These are phyloP conservation scores for Populus alba DNA, from an alignment of 345 rosid species.

Conservation along the genomic window DNA sequence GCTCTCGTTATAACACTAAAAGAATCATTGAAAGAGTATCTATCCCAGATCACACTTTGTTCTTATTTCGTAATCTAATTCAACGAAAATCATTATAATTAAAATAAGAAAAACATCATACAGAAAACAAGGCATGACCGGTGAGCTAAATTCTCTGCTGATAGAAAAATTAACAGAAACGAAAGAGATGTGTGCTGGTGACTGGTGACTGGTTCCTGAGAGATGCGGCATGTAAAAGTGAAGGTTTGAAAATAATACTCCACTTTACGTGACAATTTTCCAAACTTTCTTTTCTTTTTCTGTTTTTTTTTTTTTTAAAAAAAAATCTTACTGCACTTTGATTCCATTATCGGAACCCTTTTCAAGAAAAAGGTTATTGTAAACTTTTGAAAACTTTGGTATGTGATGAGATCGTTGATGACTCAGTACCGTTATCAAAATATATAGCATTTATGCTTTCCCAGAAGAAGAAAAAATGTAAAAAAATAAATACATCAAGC, in stretches of 20 bases:
- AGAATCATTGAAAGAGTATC: background rate
- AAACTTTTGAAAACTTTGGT: constrained; percentile 17
- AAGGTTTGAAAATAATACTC: background rate
- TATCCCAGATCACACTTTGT: background rate
- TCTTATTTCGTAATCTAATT: background rate
- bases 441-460: background rate
- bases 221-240: background rate
- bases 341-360: constrained; percentile 9
- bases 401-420: constrained; percentile 17
- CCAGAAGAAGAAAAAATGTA: background rate
- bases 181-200: background rate
- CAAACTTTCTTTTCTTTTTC: background rate
- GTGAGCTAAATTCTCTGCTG: background rate
- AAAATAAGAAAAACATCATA: background rate
- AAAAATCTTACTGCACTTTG: background rate
- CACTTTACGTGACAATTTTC: background rate
- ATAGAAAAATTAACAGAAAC: background rate
- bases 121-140: background rate
- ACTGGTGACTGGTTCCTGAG: background rate
- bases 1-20: background rate
- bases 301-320: background rate
- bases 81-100: background rate
- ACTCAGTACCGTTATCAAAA: constrained; percentile 1
- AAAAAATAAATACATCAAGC: background rate
- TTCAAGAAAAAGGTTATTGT: constrained; percentile 4